Conservation (phyloP, 305 asterid species). For the Caryopteris hybrid region DNA sequence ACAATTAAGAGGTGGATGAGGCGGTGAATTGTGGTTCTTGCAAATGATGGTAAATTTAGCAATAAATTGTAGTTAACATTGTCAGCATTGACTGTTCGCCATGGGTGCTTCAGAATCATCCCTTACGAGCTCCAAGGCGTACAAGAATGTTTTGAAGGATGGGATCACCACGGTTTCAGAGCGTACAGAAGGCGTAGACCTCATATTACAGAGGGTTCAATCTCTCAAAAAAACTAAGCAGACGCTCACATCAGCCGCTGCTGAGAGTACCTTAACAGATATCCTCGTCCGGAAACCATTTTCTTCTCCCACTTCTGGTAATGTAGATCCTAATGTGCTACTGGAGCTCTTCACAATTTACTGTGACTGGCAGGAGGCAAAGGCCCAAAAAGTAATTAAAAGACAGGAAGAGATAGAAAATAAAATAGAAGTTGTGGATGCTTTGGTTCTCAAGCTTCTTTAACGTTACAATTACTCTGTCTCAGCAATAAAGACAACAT, state of each 20-base stretch:
- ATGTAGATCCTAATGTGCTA: constrained; percentile 69
- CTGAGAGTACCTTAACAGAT: constrained; percentile 81
- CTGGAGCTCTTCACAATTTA: constrained; percentile 81
- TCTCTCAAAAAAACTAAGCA: constrained; percentile 89
- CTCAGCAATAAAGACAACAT: constrained; percentile 77
- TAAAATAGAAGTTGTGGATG: constrained; percentile 92
- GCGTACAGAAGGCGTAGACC: constrained; percentile 57
- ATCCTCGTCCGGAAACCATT: constrained; percentile 66
- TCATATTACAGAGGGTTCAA: constrained; percentile 64
- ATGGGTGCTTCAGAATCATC: constrained; percentile 86
- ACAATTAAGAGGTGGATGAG: too few relatives aligned
- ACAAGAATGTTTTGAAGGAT: constrained; percentile 39
- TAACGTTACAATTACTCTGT: constrained; percentile 85
- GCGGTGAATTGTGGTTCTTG: too few relatives aligned
- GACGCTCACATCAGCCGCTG: constrained; percentile 61
- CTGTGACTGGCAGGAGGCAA: constrained; percentile 83
- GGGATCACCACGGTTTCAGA: constrained; percentile 81
- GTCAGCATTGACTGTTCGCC: constrained; percentile 13
- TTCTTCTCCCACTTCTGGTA: constrained; percentile 67
- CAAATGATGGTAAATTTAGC: not conserved
- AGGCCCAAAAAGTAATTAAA: constrained; percentile 50
- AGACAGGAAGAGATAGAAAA: constrained; percentile 93
- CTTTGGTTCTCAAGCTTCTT: constrained; percentile 85
- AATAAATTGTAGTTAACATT: not conserved
- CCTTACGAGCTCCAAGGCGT: constrained; percentile 41